phyloP scores from a whole-genome alignment of 371 early-diverging fungal species.

The Blyttiomyces sp. region DNA sequence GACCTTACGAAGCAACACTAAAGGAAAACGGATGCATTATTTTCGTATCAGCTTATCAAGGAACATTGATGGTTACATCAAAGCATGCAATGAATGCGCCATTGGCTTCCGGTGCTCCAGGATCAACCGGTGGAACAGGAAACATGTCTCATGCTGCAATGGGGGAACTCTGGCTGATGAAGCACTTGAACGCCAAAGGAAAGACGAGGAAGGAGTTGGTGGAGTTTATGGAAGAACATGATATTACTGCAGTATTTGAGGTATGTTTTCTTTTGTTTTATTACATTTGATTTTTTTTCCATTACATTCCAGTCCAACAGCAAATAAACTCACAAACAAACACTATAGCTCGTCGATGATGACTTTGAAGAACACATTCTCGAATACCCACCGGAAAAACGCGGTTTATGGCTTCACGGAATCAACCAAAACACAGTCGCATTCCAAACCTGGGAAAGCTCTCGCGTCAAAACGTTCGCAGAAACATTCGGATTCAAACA shows the following conservation, averaged over 20 bases:
- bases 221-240: constrained; percentile 62
- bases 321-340: not conserved
- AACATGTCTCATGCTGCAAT: constrained; percentile 54
- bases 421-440: constrained; percentile 74
- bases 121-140: constrained; percentile 22
- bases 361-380: constrained; percentile 92
- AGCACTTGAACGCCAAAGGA: constrained; percentile 57
- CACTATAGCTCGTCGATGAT: constrained; percentile 81
- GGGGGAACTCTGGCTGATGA: constrained; percentile 76
- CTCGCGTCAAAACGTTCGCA: constrained; percentile 57
- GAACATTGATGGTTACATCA: constrained; percentile 78
- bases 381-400: constrained; percentile 69
- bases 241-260: constrained; percentile 83
- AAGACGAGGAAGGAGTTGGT: constrained; percentile 66
- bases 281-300: constrained; percentile 9
- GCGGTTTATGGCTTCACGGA: constrained; percentile 91
- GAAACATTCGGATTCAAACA: constrained; percentile 69
- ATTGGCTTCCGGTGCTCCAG: constrained; percentile 22
- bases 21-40: constrained; percentile 97
- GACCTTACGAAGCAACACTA: constrained; percentile 87
- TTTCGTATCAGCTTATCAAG: constrained; percentile 68
- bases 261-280: constrained; percentile 29
- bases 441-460: constrained; percentile 69
- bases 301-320: not conserved
- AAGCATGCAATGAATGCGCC: constrained; percentile 62